phyloP scores from a whole-genome alignment of 805 yeast species.

The Schizosaccharomyces lindneri region DNA sequence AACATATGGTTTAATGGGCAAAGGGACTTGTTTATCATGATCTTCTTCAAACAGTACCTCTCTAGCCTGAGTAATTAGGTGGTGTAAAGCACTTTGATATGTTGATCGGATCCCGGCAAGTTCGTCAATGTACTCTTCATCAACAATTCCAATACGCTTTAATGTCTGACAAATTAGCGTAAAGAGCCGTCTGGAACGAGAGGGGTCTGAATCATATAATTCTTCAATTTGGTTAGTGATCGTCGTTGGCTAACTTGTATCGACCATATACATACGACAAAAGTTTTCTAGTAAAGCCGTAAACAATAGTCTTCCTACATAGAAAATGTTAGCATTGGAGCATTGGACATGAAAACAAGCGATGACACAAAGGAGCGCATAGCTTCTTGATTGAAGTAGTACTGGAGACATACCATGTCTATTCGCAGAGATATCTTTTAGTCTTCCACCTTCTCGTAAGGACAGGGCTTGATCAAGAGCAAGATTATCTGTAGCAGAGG shows the following conservation, averaged over 20 bases:
- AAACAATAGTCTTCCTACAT: background rate
- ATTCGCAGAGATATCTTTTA: background rate
- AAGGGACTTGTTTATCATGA: background rate
- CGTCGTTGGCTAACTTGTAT: too few species aligned
- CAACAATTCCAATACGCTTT: background rate
- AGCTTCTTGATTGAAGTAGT: background rate
- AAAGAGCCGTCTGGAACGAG: background rate
- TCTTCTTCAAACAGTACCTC: background rate
- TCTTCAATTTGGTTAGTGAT: background rate
- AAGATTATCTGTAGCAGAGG: too few species aligned
- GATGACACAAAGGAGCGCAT: background rate
- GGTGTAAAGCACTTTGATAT: background rate
- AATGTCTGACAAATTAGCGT: background rate
- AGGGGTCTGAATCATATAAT: slow-evolving; percentile 1
- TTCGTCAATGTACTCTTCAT: slow-evolving; percentile 2
- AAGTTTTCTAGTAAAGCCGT: slow-evolving; percentile 1
- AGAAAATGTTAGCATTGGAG: background rate
- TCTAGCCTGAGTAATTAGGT: background rate
- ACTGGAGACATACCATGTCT: background rate
- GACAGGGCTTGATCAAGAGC: background rate
- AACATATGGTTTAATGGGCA: background rate
- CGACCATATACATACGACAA: background rate
- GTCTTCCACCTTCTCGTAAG: background rate
- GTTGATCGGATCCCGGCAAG: background rate
- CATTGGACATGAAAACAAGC: background rate